Evolutionary conservation across 2,329 filamentous ascomycete species (phyloP).

Genomic region (Paradendryphiella salina): DNA sequence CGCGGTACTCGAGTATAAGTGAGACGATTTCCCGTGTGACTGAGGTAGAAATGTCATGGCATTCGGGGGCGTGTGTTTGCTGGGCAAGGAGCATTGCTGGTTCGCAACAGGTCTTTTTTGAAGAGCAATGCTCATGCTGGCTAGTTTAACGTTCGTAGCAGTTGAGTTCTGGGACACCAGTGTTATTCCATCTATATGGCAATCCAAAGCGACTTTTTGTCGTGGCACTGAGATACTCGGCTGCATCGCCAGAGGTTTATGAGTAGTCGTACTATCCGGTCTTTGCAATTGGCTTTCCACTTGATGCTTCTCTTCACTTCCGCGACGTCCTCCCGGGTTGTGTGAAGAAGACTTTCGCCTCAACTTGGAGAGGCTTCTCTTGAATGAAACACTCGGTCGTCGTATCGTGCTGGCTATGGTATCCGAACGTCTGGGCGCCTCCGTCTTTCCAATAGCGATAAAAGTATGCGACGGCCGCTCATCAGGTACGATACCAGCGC

Average conservation of each 20-base stretch:
- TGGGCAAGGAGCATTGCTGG: background rate
- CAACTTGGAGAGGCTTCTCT: conserved; percentile 32
- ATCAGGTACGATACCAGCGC: conserved; percentile 27
- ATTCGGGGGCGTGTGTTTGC: background rate
- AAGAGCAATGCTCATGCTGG: background rate
- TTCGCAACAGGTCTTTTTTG: background rate
- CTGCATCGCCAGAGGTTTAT: conserved; percentile 19
- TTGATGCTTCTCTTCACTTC: conserved; percentile 6
- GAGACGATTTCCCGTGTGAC: conserved; percentile 24
- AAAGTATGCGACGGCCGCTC: conserved; percentile 34
- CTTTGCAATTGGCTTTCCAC: background rate
- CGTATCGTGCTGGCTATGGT: conserved; percentile 30
- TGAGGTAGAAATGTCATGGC: background rate
- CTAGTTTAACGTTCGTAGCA: background rate
- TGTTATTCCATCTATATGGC: conserved; percentile 5
- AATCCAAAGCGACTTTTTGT: conserved; percentile 20
- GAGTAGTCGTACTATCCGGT: conserved; percentile 6
- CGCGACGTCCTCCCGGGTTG: conserved; percentile 15
- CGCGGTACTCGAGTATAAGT: conserved; percentile 40
- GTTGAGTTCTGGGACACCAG: conserved; percentile 3
- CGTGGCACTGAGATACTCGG: conserved; percentile 26
- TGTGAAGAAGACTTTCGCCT: conserved; percentile 25
- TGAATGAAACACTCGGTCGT: conserved; percentile 33
- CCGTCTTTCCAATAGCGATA: conserved; percentile 27
- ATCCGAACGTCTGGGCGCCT: conserved; percentile 34